A percentile compares a stretch with the other conserved stretches of the same genome.
These are phyloP conservation scores for Saccharomycopsis oosterbeekiorum DNA, from an alignment of 805 yeast genomes.

Conservation along the genomic window DNA sequence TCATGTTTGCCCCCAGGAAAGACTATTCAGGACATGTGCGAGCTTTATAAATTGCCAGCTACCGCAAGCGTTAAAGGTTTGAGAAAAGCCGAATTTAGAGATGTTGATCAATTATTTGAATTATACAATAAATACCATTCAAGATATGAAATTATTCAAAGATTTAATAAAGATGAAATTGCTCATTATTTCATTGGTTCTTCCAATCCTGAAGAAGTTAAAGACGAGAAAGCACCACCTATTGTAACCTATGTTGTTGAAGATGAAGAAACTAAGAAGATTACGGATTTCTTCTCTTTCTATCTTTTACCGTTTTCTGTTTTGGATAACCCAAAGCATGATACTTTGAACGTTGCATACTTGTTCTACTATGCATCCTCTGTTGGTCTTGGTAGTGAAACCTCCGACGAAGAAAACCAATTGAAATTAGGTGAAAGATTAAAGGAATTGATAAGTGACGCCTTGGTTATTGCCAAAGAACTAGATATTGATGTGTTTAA, in stretches of 20 bases:
- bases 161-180: slow-evolving; percentile 55
- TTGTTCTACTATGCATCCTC: slow-evolving; percentile 83
- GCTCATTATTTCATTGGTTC: slow-evolving; percentile 73
- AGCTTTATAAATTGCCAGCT: slow-evolving; percentile 48
- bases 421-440: slow-evolving; percentile 48
- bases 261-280: slow-evolving; percentile 37
- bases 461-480: slow-evolving; percentile 62
- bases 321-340: slow-evolving; percentile 50
- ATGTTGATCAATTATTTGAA: slow-evolving; percentile 52
- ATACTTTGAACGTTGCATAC: slow-evolving; percentile 76
- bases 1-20: slow-evolving; percentile 65
- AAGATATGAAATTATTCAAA: slow-evolving; percentile 65
- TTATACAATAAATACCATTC: slow-evolving; percentile 55
- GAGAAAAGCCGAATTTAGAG: slow-evolving; percentile 41
- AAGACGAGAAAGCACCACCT: slow-evolving; percentile 33
- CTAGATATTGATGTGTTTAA: slow-evolving; percentile 82
- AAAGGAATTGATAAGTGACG: slow-evolving; percentile 54
- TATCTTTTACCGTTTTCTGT: slow-evolving; percentile 85
- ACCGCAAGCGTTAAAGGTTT: slow-evolving; percentile 41
- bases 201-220: slow-evolving; percentile 27
- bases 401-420: slow-evolving; percentile 32
- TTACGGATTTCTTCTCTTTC: slow-evolving; percentile 86
- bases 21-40: slow-evolving; percentile 58
- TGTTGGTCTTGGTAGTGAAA: slow-evolving; percentile 36
- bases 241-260: slow-evolving; percentile 72